Evolutionary conservation across 2,329 filamentous ascomycete species (phyloP).

Genomic region (Daldinia sp.): DNA sequence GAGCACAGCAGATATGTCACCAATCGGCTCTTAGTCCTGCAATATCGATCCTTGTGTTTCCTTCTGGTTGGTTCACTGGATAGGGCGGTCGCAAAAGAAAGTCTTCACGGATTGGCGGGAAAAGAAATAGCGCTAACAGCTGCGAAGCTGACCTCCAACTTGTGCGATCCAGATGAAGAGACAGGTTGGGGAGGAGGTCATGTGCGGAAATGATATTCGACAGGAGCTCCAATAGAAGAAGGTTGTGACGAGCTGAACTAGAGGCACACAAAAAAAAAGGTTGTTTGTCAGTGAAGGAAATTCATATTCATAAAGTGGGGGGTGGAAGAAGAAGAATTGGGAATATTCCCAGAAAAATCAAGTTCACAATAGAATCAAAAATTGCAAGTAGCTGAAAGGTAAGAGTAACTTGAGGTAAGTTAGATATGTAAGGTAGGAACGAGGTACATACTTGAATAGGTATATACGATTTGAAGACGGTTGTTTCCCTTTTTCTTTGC

Average conservation of each 20-base stretch:
- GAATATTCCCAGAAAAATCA: not conserved
- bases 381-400: not conserved
- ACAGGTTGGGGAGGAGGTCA: conserved; percentile 28
- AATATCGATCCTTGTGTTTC: conserved; percentile 42
- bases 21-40: conserved; percentile 43
- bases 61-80: conserved; percentile 35
- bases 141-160: conserved; percentile 42
- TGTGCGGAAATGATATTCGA: conserved; percentile 21
- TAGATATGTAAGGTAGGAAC: not conserved
- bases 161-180: conserved; percentile 29
- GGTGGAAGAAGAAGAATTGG: not conserved
- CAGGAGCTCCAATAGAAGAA: not conserved
- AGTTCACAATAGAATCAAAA: not conserved
- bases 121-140: conserved; percentile 37
- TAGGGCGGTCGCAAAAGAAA: conserved; percentile 28
- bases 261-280: conserved; percentile 3
- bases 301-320: conserved; percentile 3
- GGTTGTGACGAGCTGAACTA: conserved; percentile 7
- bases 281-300: conserved; percentile 13
- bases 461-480: conserved; percentile 7
- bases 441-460: not conserved
- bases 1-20: conserved; percentile 29
- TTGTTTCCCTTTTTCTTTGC: conserved; percentile 21
- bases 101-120: conserved; percentile 33
- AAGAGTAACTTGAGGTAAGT: not conserved